A percentile compares a stretch with the other conserved stretches of the same genome.
Evolutionary conservation across 805 yeast species (phyloP).

Genomic region (Wickerhamomyces xylosicus): DNA sequence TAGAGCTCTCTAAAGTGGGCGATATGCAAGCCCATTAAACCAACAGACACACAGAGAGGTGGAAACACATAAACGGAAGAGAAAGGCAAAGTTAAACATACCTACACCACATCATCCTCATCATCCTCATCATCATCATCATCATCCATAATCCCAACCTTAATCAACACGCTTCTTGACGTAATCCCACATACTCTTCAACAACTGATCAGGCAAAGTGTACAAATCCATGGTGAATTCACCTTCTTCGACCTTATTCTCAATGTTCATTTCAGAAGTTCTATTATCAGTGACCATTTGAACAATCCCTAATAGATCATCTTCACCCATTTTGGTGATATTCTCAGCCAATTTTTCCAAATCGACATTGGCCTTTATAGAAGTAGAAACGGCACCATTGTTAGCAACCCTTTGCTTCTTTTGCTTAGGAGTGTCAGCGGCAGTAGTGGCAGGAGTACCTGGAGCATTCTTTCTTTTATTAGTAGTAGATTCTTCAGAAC

Average conservation of each 20-base stretch:
- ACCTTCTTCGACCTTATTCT: slow-evolving; percentile 92
- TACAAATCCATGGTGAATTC: slow-evolving; percentile 94
- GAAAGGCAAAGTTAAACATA: background rate
- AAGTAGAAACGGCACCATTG: slow-evolving; percentile 23
- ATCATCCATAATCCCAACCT: background rate
- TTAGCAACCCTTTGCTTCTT: slow-evolving; percentile 18
- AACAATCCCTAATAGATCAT: slow-evolving; percentile 87
- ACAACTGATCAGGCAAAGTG: slow-evolving; percentile 82
- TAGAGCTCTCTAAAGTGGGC: too few species aligned
- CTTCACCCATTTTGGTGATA: slow-evolving; percentile 79
- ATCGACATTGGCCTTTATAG: slow-evolving; percentile 71
- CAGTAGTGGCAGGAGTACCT: too few species aligned
- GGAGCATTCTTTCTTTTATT: slow-evolving; percentile 27
- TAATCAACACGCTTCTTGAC: slow-evolving; percentile 58
- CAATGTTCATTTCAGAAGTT: slow-evolving; percentile 90
- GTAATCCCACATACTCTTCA: slow-evolving; percentile 91
- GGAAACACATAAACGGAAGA: background rate
- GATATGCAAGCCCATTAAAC: too few species aligned
- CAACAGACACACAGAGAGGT: too few species aligned
- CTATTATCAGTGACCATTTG: slow-evolving; percentile 97
- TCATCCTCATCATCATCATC: too few species aligned
- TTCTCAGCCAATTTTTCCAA: slow-evolving; percentile 87
- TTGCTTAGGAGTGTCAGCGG: slow-evolving; percentile 17
- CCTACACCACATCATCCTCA: background rate
- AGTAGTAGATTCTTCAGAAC: background rate